phyloP scores from a whole-genome alignment of 2,329 filamentous ascomycete genomes.

The Metarhizium robertsii region DNA sequence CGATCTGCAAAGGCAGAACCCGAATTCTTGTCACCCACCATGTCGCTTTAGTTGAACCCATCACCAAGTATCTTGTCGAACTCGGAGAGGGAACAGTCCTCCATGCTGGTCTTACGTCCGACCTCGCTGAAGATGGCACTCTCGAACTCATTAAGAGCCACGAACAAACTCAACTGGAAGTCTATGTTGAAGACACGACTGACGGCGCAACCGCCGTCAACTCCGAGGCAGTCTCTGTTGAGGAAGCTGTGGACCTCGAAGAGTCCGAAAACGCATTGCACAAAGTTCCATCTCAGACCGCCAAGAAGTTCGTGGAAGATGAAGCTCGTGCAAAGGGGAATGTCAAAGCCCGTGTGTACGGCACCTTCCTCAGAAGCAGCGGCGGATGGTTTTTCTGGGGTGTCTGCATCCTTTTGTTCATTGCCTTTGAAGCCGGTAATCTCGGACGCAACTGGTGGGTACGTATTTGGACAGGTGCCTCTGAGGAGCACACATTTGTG shows the following conservation, averaged over 20 bases:
- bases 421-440: constrained; percentile 43
- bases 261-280: constrained; percentile 30
- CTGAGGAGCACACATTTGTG: not conserved
- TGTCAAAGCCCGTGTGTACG: constrained; percentile 59
- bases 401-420: constrained; percentile 42
- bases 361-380: constrained; percentile 55
- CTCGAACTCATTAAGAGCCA: constrained; percentile 49
- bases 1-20: constrained; percentile 60
- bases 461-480: constrained; percentile 46
- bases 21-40: constrained; percentile 76
- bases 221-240: constrained; percentile 38
- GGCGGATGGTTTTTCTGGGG: constrained; percentile 55
- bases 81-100: constrained; percentile 59
- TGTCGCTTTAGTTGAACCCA: constrained; percentile 59
- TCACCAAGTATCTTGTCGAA: constrained; percentile 65
- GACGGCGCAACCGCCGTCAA: constrained; percentile 40
- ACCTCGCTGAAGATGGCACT: constrained; percentile 49
- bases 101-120: constrained; percentile 54
- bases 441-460: constrained; percentile 57
- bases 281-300: constrained; percentile 41
- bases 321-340: constrained; percentile 63
- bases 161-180: constrained; percentile 36
- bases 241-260: constrained; percentile 28
- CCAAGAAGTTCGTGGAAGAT: constrained; percentile 67
- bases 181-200: constrained; percentile 37